Evolutionary conservation across 352 stramenopile genomes (phyloP), one percentile per base, ranked within the genome.

Genomic region (Phytophthora aleatoria): DNA sequence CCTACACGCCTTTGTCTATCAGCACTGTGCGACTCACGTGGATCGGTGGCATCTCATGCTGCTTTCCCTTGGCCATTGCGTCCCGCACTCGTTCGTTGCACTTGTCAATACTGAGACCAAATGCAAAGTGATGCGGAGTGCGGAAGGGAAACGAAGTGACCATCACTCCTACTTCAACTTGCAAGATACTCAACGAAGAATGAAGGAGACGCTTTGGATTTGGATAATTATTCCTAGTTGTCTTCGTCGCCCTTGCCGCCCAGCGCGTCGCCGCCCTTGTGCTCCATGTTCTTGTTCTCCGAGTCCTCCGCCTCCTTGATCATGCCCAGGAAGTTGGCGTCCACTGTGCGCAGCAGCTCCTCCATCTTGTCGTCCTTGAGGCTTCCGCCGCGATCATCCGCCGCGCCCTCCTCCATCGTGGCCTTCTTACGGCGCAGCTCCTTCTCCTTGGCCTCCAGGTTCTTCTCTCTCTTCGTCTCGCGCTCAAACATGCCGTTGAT

Each of bases 401-500:
- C 73, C 47, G 90, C 89, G 42, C 76, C 82, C 52, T 98, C 92
- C 49, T 96, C 81, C 58, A 95, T 79, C 28, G 74, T 82, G 30
- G 85, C 85, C 50, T 94, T 91, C 73, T 90, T 92, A 33, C 90
- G 85, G 30, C 79, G 83, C 51, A 97, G 75, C 56, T 97, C 90
- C 58, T 95, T 94, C 64, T 95, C 88, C 47, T 94, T 87, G 7
- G 89, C 81, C 73, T 97, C 92, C 33, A 98, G 73, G 69, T 98
- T 98, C 73, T 98, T 98, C 67, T 98, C 95, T 24, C 94, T 85
- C 74, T 98, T 99, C n/a, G 93, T 98, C 68, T 99, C 96, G 36
- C 96, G 77, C 74, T 99, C 96, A 55, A 99, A 97, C 90, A 99
- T 98, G 55, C 89, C 81, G 63, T 95, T 97, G 52, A 99, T 98